These are phyloP conservation scores for Teratosphaeriaceae sp. DNA, from an alignment of 2,329 filamentous ascomycete species.

Conservation along the genomic window DNA sequence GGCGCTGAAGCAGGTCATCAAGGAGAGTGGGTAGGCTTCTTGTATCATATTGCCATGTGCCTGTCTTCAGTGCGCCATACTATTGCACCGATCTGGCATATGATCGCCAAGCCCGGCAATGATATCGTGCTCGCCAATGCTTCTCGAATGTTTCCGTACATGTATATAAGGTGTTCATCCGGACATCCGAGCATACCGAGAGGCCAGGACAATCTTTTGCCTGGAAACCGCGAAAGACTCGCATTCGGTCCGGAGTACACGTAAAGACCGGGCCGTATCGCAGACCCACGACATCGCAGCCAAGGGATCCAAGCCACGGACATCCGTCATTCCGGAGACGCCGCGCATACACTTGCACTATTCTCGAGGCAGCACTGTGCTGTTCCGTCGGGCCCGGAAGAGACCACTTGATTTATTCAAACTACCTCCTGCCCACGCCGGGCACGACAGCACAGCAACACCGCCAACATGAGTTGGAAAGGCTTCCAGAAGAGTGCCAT, in stretches of 20 bases:
- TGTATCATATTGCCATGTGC: neutral
- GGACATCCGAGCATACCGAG: no score
- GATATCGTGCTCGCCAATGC: no score
- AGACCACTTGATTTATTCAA: neutral
- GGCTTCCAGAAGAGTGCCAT: conserved; percentile 86
- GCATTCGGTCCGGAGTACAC: no score
- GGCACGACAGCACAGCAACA: conserved; percentile 1
- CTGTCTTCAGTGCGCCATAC: no score
- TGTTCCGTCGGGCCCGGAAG: neutral
- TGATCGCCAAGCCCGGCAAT: neutral
- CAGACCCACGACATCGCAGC: no score
- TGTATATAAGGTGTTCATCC: no score
- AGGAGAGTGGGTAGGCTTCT: conserved; percentile 41
- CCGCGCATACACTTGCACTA: neutral
- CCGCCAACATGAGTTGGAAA: conserved; percentile 80
- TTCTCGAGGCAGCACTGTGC: neutral
- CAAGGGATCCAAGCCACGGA: conserved; percentile 1
- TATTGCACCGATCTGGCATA: no score
- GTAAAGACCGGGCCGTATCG: no score
- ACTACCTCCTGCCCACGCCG: neutral
- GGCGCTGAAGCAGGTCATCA: conserved; percentile 49
- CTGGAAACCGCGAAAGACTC: no score
- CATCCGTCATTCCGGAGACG: neutral
- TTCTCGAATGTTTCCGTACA: no score
- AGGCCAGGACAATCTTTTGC: no score